Conservation (phyloP, 2,329 filamentous ascomycete genomes). For the Cladobotryum protrusum region DNA sequence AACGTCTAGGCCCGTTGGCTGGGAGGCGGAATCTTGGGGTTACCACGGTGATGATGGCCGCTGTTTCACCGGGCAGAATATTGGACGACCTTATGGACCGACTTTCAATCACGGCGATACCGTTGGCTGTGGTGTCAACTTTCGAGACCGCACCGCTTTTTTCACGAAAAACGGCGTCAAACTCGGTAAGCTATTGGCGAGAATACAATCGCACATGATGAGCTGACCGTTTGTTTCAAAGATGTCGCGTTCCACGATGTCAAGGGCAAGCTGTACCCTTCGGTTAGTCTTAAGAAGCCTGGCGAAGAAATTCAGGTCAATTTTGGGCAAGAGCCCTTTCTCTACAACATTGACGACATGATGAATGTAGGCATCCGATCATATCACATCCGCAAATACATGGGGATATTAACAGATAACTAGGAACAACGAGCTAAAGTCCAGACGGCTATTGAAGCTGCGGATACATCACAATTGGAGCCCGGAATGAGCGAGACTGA, state of each 20-base stretch:
- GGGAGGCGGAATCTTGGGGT: constrained; percentile 63
- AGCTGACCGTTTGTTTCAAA: constrained; percentile 25
- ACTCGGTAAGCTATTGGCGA: constrained; percentile 38
- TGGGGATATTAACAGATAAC: background rate
- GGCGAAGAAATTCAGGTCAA: constrained; percentile 58
- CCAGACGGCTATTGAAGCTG: constrained; percentile 51
- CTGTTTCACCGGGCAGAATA: constrained; percentile 50
- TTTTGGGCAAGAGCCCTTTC: constrained; percentile 69
- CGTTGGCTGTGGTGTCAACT: constrained; percentile 62
- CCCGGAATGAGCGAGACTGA: constrained; percentile 64
- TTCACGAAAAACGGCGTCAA: constrained; percentile 60
- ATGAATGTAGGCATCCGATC: constrained; percentile 54
- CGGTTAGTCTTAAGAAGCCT: constrained; percentile 58
- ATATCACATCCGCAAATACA: too few relatives aligned
- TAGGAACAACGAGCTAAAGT: constrained; percentile 57
- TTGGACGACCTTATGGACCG: constrained; percentile 52
- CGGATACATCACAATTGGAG: constrained; percentile 55
- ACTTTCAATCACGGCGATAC: constrained; percentile 51
- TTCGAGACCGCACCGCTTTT: constrained; percentile 57
- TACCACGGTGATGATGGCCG: constrained; percentile 65
- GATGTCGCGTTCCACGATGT: constrained; percentile 67
- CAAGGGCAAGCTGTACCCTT: constrained; percentile 58
- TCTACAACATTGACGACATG: constrained; percentile 85
- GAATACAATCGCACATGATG: background rate
- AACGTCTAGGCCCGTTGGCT: constrained; percentile 54